Evolutionary conservation across 352 stramenopile genomes (phyloP).

Genomic region (Phytopythium delawarense): DNA sequence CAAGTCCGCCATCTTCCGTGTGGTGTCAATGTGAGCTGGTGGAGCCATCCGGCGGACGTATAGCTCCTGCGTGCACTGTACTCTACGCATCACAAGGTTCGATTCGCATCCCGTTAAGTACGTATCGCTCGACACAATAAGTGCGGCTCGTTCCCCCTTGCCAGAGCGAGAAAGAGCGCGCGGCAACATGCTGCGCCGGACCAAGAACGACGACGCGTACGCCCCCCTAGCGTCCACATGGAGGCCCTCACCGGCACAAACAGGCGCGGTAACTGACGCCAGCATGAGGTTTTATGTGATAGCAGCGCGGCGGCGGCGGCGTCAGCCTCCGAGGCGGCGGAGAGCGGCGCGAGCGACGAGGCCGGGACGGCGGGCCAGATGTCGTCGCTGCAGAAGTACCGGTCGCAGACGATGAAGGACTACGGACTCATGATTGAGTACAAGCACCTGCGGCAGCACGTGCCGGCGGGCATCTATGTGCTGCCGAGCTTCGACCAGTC

Average conservation of each 20-base stretch:
- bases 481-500: slow-evolving; percentile 92
- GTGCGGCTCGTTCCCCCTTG: background rate
- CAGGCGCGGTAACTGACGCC: background rate
- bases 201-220: slow-evolving; percentile 6
- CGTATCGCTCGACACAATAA: background rate
- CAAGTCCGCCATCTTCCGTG: slow-evolving; percentile 48
- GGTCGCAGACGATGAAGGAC: slow-evolving; percentile 89
- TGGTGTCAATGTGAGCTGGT: background rate
- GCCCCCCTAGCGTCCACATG: background rate
- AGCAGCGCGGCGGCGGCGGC: slow-evolving; percentile 8
- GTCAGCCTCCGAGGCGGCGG: slow-evolving; percentile 13
- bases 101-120: background rate
- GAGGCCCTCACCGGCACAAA: background rate
- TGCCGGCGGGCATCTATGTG: slow-evolving; percentile 94
- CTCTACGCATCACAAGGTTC: background rate
- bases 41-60: background rate
- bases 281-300: background rate
- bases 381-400: slow-evolving; percentile 81
- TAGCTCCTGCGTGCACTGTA: background rate
- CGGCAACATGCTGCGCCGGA: slow-evolving; percentile 1
- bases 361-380: slow-evolving; percentile 39
- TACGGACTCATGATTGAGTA: slow-evolving; percentile 98
- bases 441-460: slow-evolving; percentile 94
- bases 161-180: background rate
- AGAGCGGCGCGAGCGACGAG: slow-evolving; percentile 7